These are phyloP conservation scores for Colletotrichum kahawae DNA, from an alignment of 2,329 filamentous ascomycete species.

Conservation along the genomic window DNA sequence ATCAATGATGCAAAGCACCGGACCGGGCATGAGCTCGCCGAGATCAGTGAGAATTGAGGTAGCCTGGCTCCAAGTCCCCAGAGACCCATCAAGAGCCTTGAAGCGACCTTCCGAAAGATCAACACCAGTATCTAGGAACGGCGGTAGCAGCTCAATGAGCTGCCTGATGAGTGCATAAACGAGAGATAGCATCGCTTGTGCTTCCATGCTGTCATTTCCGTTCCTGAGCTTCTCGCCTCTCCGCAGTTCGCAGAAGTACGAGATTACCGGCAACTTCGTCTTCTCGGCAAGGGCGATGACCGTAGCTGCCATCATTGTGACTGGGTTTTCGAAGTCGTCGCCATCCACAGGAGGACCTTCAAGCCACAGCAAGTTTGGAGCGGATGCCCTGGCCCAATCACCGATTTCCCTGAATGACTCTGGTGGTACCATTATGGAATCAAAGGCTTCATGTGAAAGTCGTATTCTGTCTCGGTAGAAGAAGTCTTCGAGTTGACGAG, in stretches of 20 bases:
- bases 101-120: background rate
- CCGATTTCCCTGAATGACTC: background rate
- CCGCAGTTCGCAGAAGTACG: slow-evolving; percentile 24
- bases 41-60: background rate
- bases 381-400: background rate
- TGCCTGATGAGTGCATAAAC: slow-evolving; percentile 16
- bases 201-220: background rate
- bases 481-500: background rate
- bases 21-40: background rate
- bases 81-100: background rate
- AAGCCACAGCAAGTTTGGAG: slow-evolving; percentile 9
- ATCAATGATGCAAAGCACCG: background rate
- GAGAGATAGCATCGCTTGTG: background rate
- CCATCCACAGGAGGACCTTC: background rate
- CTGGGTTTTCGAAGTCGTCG: background rate
- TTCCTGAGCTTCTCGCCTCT: background rate
- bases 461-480: background rate
- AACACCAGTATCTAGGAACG: background rate
- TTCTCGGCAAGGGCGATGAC: background rate
- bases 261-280: slow-evolving; percentile 3
- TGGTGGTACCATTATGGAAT: background rate
- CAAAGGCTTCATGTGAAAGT: background rate
- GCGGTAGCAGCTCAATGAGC: slow-evolving; percentile 16
- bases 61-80: background rate
- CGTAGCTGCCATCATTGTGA: slow-evolving; percentile 12